These are phyloP conservation scores for Mycena pura DNA, from an alignment of 768 basidiomycete genomes.

Conservation along the genomic window DNA sequence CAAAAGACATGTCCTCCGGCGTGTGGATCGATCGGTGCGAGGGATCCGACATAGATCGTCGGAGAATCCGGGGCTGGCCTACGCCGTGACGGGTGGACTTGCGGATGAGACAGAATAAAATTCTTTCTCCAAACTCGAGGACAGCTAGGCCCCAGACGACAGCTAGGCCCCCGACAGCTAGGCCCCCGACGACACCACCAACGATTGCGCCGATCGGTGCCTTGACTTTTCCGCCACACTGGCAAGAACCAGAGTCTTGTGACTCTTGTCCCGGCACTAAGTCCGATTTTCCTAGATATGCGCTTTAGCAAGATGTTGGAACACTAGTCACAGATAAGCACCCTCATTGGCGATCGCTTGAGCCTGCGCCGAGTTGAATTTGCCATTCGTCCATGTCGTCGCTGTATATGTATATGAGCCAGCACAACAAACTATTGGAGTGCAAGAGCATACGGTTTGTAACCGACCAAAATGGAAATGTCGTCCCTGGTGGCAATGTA, in stretches of 20 bases:
- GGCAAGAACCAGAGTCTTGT: no score
- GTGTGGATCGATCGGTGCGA: conserved; percentile 29
- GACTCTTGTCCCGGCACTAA: conserved; percentile 18
- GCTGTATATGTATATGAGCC: conserved; percentile 40
- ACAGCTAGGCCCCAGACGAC: no score
- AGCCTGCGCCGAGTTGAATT: conserved; percentile 16
- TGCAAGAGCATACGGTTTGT: conserved; percentile 49
- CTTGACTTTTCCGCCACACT: conserved; percentile 27
- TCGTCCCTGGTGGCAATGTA: conserved; percentile 35
- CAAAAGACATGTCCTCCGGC: neutral
- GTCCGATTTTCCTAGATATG: conserved; percentile 38
- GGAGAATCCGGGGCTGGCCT: conserved; percentile 15
- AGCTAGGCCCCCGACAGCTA: no score
- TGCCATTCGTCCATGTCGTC: conserved; percentile 36
- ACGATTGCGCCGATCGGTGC: conserved; percentile 46
- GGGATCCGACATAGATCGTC: conserved; percentile 30
- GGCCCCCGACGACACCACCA: conserved; percentile 55
- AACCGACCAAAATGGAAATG: conserved; percentile 56
- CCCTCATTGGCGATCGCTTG: neutral
- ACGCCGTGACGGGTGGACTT: neutral
- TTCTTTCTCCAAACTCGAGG: conserved; percentile 34
- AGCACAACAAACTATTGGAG: conserved; percentile 1
- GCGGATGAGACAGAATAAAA: conserved; percentile 25
- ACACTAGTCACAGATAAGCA: neutral
- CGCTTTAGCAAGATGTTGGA: neutral